These are phyloP conservation scores for Lentinula sp. DNA, from an alignment of 768 basidiomycete genomes.

Conservation along the genomic window DNA sequence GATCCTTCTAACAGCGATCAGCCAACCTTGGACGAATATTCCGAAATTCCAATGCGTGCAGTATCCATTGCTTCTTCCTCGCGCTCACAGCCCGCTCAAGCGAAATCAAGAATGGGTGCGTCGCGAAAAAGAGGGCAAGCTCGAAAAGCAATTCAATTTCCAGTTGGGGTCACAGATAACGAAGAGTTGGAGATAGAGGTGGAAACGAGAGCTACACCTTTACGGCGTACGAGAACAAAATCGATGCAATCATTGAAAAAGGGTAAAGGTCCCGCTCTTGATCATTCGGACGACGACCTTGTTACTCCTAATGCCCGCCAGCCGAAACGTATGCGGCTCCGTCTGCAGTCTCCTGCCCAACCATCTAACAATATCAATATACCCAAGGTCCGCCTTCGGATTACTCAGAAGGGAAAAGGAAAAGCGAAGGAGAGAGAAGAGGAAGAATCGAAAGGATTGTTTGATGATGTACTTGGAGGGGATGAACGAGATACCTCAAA, in stretches of 20 bases:
- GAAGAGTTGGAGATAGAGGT: conserved; percentile 18
- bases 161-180: conserved; percentile 13
- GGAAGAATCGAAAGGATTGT: conserved; percentile 57
- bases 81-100: conserved; percentile 14
- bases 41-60: conserved; percentile 15
- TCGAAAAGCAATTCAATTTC: conserved; percentile 5
- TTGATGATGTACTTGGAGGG: conserved; percentile 73
- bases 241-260: conserved; percentile 14
- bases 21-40: background rate
- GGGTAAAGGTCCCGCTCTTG: background rate
- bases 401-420: conserved; percentile 56
- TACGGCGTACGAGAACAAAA: background rate
- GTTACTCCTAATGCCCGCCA: conserved; percentile 20
- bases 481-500: conserved; percentile 69
- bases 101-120: conserved; percentile 8
- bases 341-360: conserved; percentile 31
- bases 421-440: conserved; percentile 67
- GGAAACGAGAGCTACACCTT: conserved; percentile 6
- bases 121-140: background rate
- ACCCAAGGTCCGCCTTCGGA: conserved; percentile 44
- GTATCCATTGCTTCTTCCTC: conserved; percentile 41
- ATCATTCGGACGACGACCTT: conserved; percentile 19
- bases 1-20: background rate
- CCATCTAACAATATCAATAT: conserved; percentile 23
- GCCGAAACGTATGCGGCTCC: conserved; percentile 42